Base-by-base conservation (phyloP, 257 asterid genomes). In the Penstemon eatonii region DNA sequence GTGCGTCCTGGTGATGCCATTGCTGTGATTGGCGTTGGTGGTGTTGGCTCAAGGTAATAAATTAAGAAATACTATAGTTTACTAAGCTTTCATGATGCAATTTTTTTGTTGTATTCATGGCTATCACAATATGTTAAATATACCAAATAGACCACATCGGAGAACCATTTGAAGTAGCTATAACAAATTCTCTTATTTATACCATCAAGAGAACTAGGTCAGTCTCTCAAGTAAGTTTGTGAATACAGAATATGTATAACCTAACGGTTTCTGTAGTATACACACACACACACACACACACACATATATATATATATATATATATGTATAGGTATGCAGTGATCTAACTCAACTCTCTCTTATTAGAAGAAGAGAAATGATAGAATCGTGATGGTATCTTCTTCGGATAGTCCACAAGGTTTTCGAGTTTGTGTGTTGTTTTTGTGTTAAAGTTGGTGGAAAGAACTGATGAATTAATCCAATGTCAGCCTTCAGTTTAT, bases 1-100 rank as follows among this genome's bases (percentile, higher is more conserved):
- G 96, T 93, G 61, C 90, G 80, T 15, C 90, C 96, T 63, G 97
- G 99, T 73, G 96, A 90, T 79, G 65, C 96, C 65, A 63, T 93
- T 84, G 99, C 99, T 4, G 94, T 93, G 79, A 93, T 93, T 80
- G 99, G 99, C 75, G 80, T 89, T 19, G 97, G 99, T 50, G 99
- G 99, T 66, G 99, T 93, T 70, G 99, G 99, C 74, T 93, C 97
- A 66, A 93, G 99, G 99, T 93, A 84, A 68, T 52, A 69, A 61
- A 43, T 45, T 60, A 55, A 53, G 51, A 52, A 43, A 41, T 51
- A 0, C 2, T 59, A 63, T 36, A 66, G 57, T 33, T 40, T 36
- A 13, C 10, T 67, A 10, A 8, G 49, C 19, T 62, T 74, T 43
- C 65, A 56, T 39, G 15, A 47, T 61, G n/a, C 47, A 8, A 4